Evolutionary conservation across 352 stramenopile genomes (phyloP).

Genomic region (Globisporangium uncinulatum): DNA sequence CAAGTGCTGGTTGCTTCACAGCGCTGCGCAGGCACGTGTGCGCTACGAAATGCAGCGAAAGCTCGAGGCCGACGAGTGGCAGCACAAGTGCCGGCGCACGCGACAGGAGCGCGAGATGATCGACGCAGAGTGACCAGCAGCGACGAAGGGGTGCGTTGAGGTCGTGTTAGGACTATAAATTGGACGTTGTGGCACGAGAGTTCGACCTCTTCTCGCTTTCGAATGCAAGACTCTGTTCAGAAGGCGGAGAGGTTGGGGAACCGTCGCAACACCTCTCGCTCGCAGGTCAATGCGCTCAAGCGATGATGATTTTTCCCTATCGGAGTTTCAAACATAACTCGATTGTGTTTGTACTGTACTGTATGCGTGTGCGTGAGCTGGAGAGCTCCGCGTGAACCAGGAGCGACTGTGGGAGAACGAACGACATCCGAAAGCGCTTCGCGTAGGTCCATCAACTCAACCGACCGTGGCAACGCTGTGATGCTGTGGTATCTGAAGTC

Average conservation of each 20-base stretch:
- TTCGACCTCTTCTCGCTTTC: no score
- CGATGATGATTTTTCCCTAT: no score
- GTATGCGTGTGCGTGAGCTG: no score
- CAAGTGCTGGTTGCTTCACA: slow-evolving; percentile 29
- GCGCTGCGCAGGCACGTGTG: slow-evolving; percentile 36
- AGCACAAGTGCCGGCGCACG: background rate
- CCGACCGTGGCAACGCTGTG: background rate
- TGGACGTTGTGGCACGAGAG: no score
- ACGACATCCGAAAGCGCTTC: slow-evolving; percentile 22
- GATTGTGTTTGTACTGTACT: background rate
- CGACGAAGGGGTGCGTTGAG: no score
- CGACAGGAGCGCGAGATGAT: background rate
- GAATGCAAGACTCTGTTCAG: no score
- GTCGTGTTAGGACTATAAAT: no score
- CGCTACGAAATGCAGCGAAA: slow-evolving; percentile 15
- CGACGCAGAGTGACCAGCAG: background rate
- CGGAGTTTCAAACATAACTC: background rate
- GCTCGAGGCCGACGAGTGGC: background rate
- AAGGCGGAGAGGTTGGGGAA: no score
- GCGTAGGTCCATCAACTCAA: slow-evolving; percentile 11
- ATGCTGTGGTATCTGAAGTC: background rate
- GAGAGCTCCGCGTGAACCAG: slow-evolving; percentile 16
- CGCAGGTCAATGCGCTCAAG: no score
- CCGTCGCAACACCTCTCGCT: no score
- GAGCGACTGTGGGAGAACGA: slow-evolving; percentile 27